phyloP scores from a whole-genome alignment of 768 basidiomycete genomes.

The Lactarius vividus region DNA sequence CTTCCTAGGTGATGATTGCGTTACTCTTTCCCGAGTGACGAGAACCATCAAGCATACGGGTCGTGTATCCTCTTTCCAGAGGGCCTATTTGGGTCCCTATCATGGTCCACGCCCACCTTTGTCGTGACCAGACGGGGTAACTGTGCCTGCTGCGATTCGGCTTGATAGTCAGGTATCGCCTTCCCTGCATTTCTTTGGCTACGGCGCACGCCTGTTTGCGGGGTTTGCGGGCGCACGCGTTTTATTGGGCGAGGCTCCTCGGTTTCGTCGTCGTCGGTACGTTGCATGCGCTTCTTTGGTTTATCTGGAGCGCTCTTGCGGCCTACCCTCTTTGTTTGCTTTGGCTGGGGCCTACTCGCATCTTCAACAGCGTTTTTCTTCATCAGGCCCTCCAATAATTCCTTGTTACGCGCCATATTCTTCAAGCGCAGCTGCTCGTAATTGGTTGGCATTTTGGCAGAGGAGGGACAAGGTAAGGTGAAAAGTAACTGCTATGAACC shows the following conservation, averaged over 20 bases:
- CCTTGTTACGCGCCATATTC: slow-evolving; percentile 13
- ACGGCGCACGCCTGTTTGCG: slow-evolving; percentile 46
- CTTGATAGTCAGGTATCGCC: slow-evolving; percentile 51
- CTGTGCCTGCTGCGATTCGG: slow-evolving; percentile 29
- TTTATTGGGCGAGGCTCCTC: slow-evolving; percentile 7
- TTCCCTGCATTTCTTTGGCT: slow-evolving; percentile 67
- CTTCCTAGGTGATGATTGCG: slow-evolving; percentile 47
- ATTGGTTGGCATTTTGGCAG: slow-evolving; percentile 23
- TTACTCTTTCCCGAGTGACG: slow-evolving; percentile 3
- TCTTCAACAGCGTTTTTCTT: slow-evolving; percentile 2
- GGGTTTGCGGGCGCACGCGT: slow-evolving; percentile 7
- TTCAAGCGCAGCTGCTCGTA: slow-evolving; percentile 17
- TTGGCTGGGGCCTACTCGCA: neutral
- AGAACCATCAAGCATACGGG: slow-evolving; percentile 45
- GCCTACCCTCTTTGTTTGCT: slow-evolving; percentile 3
- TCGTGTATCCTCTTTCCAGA: slow-evolving; percentile 38
- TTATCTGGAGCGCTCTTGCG: slow-evolving; percentile 6
- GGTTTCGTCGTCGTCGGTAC: neutral
- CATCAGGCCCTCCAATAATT: slow-evolving; percentile 6
- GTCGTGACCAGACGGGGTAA: slow-evolving; percentile 16
- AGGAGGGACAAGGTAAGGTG: neutral
- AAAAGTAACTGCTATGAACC: neutral
- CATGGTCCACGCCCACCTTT: slow-evolving; percentile 30
- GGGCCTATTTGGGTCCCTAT: slow-evolving; percentile 31
- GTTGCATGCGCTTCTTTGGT: slow-evolving; percentile 11